These are phyloP conservation scores for Pezicula carpinea DNA, from an alignment of 2,329 filamentous ascomycete genomes.

Conservation along the genomic window DNA sequence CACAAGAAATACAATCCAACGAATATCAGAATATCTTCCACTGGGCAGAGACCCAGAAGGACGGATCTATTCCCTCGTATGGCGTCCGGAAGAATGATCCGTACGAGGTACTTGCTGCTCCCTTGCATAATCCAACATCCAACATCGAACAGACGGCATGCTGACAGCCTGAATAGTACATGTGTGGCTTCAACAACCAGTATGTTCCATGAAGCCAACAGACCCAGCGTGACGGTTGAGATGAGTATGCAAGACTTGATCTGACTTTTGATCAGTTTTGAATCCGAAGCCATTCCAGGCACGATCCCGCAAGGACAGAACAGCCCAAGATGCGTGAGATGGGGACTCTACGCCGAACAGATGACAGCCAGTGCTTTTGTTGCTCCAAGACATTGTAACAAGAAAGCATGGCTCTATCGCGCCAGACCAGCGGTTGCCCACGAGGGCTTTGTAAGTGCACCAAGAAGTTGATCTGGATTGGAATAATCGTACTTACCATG, in stretches of 20 bases:
- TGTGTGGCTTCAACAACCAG: constrained; percentile 47
- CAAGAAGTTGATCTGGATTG: too few relatives aligned
- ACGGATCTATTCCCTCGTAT: constrained; percentile 50
- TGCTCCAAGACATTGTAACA: constrained; percentile 35
- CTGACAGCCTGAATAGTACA: constrained; percentile 34
- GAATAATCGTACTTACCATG: too few relatives aligned
- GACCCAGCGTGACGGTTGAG: not conserved
- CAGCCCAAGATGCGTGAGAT: constrained; percentile 33
- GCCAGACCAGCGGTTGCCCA: constrained; percentile 36
- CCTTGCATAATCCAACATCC: not conserved
- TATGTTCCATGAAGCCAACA: not conserved
- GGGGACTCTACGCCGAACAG: constrained; percentile 39
- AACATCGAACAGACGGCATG: not conserved
- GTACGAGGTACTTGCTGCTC: constrained; percentile 38
- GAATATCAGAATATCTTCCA: constrained; percentile 49
- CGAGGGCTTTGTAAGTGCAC: constrained; percentile 9
- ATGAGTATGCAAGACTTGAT: not conserved
- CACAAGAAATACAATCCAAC: constrained; percentile 8
- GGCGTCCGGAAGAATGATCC: constrained; percentile 47
- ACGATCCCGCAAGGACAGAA: constrained; percentile 35
- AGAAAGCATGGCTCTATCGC: constrained; percentile 34
- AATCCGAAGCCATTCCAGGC: constrained; percentile 36
- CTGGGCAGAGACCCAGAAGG: constrained; percentile 57
- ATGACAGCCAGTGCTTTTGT: constrained; percentile 41
- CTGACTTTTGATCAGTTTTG: constrained; percentile 21